Conservation (phyloP, 139 green algal species). For the Tetraselmis chui region DNA sequence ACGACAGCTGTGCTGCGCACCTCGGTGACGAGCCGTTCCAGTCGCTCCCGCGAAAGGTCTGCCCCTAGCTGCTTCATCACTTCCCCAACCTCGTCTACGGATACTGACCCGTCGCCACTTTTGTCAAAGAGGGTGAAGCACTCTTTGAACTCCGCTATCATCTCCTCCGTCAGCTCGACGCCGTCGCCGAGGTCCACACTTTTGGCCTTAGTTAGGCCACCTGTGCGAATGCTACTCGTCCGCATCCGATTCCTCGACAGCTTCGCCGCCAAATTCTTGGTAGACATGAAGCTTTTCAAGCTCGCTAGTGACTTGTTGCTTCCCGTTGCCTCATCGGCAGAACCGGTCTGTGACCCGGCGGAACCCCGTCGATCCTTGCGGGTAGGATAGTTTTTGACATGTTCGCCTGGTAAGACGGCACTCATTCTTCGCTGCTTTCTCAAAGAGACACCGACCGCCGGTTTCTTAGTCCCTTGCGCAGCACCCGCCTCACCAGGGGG, state of each 20-base stretch:
- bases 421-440: no score
- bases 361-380: no score
- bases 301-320: neutral
- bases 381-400: no score
- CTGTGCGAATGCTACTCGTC: neutral
- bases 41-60: neutral
- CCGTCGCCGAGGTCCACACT: neutral
- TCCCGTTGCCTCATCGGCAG: neutral
- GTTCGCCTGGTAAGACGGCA: no score
- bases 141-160: conserved; percentile 14
- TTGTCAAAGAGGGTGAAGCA: conserved; percentile 12
- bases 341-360: no score
- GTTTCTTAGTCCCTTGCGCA: no score
- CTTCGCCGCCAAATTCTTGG: neutral
- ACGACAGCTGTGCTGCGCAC: no score
- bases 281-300: neutral
- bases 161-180: conserved; percentile 4
- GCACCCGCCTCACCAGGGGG: no score
- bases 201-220: neutral
- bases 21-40: neutral
- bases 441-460: no score
- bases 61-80: neutral
- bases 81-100: neutral
- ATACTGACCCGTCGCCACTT: neutral
- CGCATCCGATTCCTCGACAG: neutral